phyloP scores from a whole-genome alignment of 2,329 filamentous ascomycete genomes.

The Fusarium abutilonis region DNA sequence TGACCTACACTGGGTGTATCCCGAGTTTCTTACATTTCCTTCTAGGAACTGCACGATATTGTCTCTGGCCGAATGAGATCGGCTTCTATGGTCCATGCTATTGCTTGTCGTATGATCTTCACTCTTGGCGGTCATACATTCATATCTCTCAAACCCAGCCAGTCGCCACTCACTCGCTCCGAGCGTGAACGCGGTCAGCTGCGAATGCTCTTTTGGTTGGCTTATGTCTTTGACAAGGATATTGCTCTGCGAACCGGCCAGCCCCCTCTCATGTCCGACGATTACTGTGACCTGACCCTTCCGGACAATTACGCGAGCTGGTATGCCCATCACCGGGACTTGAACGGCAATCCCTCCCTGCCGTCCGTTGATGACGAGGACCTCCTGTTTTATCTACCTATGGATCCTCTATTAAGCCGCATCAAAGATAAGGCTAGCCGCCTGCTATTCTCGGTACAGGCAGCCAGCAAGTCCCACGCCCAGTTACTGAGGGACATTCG shows the following conservation, averaged over 20 bases:
- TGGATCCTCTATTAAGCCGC: slow-evolving; percentile 59
- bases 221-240: slow-evolving; percentile 66
- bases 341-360: slow-evolving; percentile 1
- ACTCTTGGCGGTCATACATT: slow-evolving; percentile 58
- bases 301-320: slow-evolving; percentile 42
- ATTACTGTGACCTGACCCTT: slow-evolving; percentile 47
- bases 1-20: not conserved
- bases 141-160: slow-evolving; percentile 16
- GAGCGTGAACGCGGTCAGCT: slow-evolving; percentile 49
- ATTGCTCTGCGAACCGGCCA: slow-evolving; percentile 63
- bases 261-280: slow-evolving; percentile 59
- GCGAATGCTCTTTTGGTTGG: slow-evolving; percentile 63
- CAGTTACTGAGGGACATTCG: slow-evolving; percentile 65
- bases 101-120: slow-evolving; percentile 60
- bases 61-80: slow-evolving; percentile 59
- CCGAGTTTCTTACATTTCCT: not conserved
- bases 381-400: slow-evolving; percentile 52
- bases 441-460: slow-evolving; percentile 60
- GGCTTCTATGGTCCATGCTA: slow-evolving; percentile 55
- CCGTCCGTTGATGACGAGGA: not conserved
- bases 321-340: slow-evolving; percentile 26
- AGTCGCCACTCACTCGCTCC: slow-evolving; percentile 22
- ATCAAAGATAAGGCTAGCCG: slow-evolving; percentile 62
- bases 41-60: slow-evolving; percentile 55
- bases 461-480: slow-evolving; percentile 61